Percentiles rank a stretch among this genome's conserved stretches.
Conservation (phyloP, 2,329 filamentous ascomycete genomes). For the Sarocladiaceae sp. region DNA sequence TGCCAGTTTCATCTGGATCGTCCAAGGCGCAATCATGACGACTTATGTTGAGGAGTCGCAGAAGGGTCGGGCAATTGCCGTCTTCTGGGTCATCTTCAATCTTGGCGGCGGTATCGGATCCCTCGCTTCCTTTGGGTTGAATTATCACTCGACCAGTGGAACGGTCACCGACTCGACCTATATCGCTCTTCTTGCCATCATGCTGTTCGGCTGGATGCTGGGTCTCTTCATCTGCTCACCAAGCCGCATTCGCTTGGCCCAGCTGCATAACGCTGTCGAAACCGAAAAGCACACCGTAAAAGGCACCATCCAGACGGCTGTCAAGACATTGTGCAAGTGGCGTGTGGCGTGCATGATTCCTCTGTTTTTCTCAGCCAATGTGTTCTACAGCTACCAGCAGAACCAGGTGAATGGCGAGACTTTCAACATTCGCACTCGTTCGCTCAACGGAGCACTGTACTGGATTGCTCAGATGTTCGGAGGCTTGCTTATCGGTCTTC, state of each 20-base stretch:
- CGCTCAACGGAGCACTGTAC: conserved; percentile 48
- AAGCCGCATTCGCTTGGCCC: conserved; percentile 30
- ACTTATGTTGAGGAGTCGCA: conserved; percentile 36
- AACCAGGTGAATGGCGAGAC: conserved; percentile 48
- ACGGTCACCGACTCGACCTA: conserved; percentile 45
- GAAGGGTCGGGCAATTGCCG: conserved; percentile 35
- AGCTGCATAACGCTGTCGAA: conserved; percentile 29
- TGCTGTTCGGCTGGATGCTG: conserved; percentile 41
- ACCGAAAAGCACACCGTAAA: conserved; percentile 31
- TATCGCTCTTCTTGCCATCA: conserved; percentile 41
- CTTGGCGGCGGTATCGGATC: conserved; percentile 37
- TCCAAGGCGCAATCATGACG: conserved; percentile 42
- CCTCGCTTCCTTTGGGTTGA: conserved; percentile 36
- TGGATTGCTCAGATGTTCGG: conserved; percentile 53
- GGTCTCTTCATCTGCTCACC: conserved; percentile 43
- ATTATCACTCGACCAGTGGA: conserved; percentile 29
- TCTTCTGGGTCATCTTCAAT: conserved; percentile 41
- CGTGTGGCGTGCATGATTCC: conserved; percentile 42
- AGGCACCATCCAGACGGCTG: conserved; percentile 28
- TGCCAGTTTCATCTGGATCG: conserved; percentile 38
- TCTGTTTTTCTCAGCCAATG: conserved; percentile 49
- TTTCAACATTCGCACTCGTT: conserved; percentile 50
- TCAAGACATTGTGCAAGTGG: conserved; percentile 34
- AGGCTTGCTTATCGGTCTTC: conserved; percentile 38
- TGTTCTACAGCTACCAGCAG: conserved; percentile 52